phyloP scores from a whole-genome alignment of 2,329 filamentous ascomycete species.

The Aspergillus sp. region DNA sequence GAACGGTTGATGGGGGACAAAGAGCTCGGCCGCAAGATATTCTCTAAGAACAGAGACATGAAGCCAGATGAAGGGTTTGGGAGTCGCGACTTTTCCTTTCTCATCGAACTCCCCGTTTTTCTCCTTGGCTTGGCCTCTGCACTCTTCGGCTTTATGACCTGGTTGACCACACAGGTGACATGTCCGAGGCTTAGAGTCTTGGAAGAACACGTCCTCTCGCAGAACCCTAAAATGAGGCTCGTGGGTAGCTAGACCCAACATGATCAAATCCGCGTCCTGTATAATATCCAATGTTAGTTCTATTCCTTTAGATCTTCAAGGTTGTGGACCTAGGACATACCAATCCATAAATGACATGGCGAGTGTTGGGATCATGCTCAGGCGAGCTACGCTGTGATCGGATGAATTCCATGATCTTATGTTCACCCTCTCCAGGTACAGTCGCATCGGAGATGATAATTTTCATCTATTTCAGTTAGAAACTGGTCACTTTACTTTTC shows the following conservation, averaged over 20 bases:
- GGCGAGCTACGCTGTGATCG: conserved; percentile 88
- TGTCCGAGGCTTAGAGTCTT: conserved; percentile 76
- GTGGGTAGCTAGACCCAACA: conserved; percentile 95
- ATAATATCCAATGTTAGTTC: conserved; percentile 20
- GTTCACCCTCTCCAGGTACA: conserved; percentile 95
- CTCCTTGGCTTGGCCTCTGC: conserved; percentile 73
- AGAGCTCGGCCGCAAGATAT: conserved; percentile 87
- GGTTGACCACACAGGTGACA: conserved; percentile 91
- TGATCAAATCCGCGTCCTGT: conserved; percentile 93
- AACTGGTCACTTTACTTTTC: not conserved
- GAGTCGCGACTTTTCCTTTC: conserved; percentile 66
- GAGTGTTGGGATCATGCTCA: conserved; percentile 92
- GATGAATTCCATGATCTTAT: conserved; percentile 99
- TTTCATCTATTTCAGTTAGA: conserved; percentile 62
- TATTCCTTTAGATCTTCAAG: not conserved
- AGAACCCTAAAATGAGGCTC: conserved; percentile 96
- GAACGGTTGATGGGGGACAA: conserved; percentile 79
- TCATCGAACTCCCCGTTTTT: conserved; percentile 79
- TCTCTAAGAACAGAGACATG: conserved; percentile 89
- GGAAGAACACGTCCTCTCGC: conserved; percentile 93
- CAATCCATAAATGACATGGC: conserved; percentile 95
- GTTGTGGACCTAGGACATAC: conserved; percentile 26
- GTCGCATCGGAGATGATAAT: conserved; percentile 98
- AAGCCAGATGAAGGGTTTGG: conserved; percentile 98
- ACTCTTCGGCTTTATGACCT: conserved; percentile 85